A percentile compares a stretch with the other conserved stretches of the same genome.
phyloP scores from a whole-genome alignment of 179 eudicot genomes.

The Actinidia polygama region DNA sequence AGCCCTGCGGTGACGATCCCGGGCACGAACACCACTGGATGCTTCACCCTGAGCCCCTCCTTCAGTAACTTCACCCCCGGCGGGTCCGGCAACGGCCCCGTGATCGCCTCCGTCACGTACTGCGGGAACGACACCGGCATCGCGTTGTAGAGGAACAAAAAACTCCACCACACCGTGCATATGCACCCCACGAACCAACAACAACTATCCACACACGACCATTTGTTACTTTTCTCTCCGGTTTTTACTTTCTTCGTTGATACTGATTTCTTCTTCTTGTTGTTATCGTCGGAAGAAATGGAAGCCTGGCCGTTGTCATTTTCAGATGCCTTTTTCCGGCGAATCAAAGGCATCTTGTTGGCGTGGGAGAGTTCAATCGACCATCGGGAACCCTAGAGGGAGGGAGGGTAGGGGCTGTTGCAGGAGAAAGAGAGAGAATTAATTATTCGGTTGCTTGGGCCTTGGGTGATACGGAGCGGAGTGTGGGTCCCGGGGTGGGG shows the following conservation, averaged over 20 bases:
- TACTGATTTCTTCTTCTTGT: not conserved
- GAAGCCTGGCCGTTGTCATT: conserved; percentile 8
- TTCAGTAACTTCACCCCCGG: conserved; percentile 75
- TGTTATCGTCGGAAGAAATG: conserved; percentile 11
- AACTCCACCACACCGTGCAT: conserved; percentile 77
- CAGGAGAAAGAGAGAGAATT: not conserved
- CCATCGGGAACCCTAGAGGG: not conserved
- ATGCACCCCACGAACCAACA: conserved; percentile 84
- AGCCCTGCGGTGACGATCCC: conserved; percentile 93
- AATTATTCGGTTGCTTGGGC: too few relatives aligned
- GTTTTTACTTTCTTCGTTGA: conserved; percentile 2
- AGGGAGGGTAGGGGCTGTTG: not conserved
- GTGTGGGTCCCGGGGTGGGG: not conserved
- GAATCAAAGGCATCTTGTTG: conserved; percentile 39
- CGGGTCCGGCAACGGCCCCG: conserved; percentile 86
- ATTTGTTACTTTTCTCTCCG: conserved; percentile 26
- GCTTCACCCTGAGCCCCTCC: conserved; percentile 70
- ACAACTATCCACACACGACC: conserved; percentile 80
- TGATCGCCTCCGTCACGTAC: conserved; percentile 85
- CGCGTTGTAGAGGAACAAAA: conserved; percentile 72
- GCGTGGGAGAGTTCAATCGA: not conserved
- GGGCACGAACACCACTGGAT: conserved; percentile 93
- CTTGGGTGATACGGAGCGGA: not conserved
- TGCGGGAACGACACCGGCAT: conserved; percentile 91
- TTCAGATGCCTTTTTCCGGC: conserved; percentile 39